Evolutionary conservation across 352 stramenopile genomes (phyloP), one percentile per base, ranked within the genome.

Genomic region (Phytophthora multivora): DNA sequence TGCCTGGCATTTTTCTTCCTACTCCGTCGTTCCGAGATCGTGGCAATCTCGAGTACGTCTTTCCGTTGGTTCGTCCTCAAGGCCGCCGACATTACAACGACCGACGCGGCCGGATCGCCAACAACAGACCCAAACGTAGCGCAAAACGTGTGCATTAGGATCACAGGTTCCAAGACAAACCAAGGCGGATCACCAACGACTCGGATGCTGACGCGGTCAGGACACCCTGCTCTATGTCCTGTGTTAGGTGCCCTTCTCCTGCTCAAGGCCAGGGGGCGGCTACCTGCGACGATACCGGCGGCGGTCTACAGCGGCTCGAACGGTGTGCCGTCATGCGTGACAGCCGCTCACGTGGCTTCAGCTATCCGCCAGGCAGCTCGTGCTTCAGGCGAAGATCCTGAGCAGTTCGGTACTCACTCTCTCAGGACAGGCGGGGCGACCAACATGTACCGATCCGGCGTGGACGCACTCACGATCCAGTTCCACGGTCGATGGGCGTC

Each of bases 1-100:
- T 39, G 38, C 25, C 5, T 64, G 46, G 13, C 38, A 2, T 64
- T 64, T 31, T 65, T 65, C 16, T 59, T 65, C 40, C 10, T 65
- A 1, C 39, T 59, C 0, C 21, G 40, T 4, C 57, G 48, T 0
- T 65, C 48, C 1, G 56, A 65, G 3, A 49, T 65, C 6, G 23
- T 41, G 11, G 57, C 48, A 5, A 51, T 16, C 4, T 33, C 38
- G 1, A 11, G 2, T 1, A 39, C 35, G 0, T 25, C 16, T 0
- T 65, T 53, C n/a, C 12, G 9, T 0, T 53, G 48, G 48, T 65
- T 59, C 6, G 40, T 40, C 0, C 36, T 65, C 9, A 50, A 19
- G 4, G 30, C 21, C 0, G 6, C 10, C 2, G 19, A 53, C 9
- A 16, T 48, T 0, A 4, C 15, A 1, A 33, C 11, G 4, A 18